A percentile compares a stretch with the other conserved stretches of the same genome.
phyloP scores from a whole-genome alignment of 441 rosid species.

The Populus tomentosa region DNA sequence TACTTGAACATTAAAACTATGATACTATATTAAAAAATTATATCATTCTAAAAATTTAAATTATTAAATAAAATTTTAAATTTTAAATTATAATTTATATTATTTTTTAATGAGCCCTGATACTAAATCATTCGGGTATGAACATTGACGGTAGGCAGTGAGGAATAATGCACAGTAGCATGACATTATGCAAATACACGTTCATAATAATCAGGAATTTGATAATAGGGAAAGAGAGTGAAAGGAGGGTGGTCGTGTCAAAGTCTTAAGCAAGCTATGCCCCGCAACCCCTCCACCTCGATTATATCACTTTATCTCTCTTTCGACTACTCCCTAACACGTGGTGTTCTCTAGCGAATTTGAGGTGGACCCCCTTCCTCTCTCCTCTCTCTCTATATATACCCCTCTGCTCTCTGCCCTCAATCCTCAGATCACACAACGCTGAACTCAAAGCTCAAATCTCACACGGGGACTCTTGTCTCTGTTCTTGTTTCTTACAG shows the following conservation, averaged over 20 bases:
- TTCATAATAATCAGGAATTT: neutral
- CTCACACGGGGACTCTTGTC: too few species aligned
- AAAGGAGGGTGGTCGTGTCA: conserved; percentile 18
- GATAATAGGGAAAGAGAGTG: neutral
- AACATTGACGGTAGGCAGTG: too few species aligned
- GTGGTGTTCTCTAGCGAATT: conserved; percentile 19
- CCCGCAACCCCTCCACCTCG: conserved; percentile 5
- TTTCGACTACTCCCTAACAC: conserved; percentile 13
- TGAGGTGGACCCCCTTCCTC: neutral
- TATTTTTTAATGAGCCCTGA: too few species aligned
- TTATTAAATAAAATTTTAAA: too few species aligned
- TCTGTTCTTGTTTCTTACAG: too few species aligned
- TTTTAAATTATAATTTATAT: too few species aligned
- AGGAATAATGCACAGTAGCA: neutral
- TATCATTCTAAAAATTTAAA: too few species aligned
- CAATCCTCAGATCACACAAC: neutral
- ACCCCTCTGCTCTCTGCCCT: neutral
- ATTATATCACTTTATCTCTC: neutral
- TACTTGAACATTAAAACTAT: too few species aligned
- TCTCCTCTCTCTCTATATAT: conserved; percentile 10
- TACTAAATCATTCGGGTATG: too few species aligned
- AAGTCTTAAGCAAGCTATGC: conserved; percentile 4
- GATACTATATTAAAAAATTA: too few species aligned
- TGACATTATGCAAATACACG: neutral
- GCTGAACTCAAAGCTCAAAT: too few species aligned